Percentiles rank a stretch among this genome's conserved stretches.
Conservation (phyloP, 768 basidiomycete genomes). For the Mycena metata region DNA sequence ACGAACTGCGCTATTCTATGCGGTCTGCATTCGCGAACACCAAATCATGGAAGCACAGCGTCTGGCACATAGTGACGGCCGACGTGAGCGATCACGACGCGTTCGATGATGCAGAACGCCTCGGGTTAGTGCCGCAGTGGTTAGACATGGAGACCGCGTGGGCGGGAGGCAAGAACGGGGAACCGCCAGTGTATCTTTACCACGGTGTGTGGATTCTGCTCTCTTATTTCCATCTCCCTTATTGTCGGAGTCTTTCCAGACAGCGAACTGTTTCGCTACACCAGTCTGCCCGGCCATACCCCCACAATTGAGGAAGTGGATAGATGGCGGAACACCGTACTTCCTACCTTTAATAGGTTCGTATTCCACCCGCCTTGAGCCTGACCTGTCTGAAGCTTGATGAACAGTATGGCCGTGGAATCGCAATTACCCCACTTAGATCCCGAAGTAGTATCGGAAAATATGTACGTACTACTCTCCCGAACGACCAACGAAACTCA, state of each 20-base stretch:
- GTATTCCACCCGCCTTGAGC: neutral
- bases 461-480: conserved; percentile 25
- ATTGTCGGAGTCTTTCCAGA: conserved; percentile 12
- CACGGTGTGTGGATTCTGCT: conserved; percentile 42
- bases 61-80: conserved; percentile 50
- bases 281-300: conserved; percentile 24
- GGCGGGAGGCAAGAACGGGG: conserved; percentile 44
- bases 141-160: conserved; percentile 41
- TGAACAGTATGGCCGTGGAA: conserved; percentile 34
- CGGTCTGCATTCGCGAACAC: conserved; percentile 50
- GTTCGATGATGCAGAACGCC: conserved; percentile 37
- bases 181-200: conserved; percentile 46
- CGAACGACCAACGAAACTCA: neutral
- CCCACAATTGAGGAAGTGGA: conserved; percentile 31
- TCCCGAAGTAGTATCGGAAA: conserved; percentile 36
- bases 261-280: conserved; percentile 34
- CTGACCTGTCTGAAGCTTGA: too few relatives aligned
- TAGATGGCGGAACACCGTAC: conserved; percentile 31
- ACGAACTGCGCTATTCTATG: conserved; percentile 54
- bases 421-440: conserved; percentile 34
- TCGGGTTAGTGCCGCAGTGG: conserved; percentile 57
- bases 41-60: conserved; percentile 39
- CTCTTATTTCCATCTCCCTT: neutral
- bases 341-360: conserved; percentile 39
- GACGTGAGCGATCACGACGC: conserved; percentile 46